Base-by-base conservation (phyloP, 148 eudicot species). In the Tetragonia tetragonoides region DNA sequence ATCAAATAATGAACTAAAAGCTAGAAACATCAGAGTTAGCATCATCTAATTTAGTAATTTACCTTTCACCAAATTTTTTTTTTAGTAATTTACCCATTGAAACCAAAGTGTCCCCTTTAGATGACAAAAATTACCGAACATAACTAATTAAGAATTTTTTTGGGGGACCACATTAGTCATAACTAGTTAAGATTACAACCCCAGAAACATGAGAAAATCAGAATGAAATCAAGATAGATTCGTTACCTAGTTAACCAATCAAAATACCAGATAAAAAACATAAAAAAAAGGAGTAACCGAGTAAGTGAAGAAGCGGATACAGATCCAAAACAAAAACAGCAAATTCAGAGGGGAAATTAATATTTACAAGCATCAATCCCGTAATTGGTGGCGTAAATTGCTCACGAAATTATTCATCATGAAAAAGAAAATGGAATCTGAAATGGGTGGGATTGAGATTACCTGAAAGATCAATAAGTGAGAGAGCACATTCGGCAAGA, bases 381-480 rank as follows among this genome's bases (percentile, higher is more conserved):
- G 56, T 54, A 77, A 77, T 16, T 39, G 1, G 16, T 21, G 66
- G 74, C 24, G 59, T 37, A 20, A 40, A n/a, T 28, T 8, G 21
- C 16, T 46, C 64, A 3, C 20, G 14, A 3, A 54, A 54, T 8
- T 54, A 12, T 17, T 18, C 38, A 66, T 51, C 28, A 65, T 16
- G 18, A 66, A 18, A 7, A 6, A 24, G 9, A 21, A 56, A 53
- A 5, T 0, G 12, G 9, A 56, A 21, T 17, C 7, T 9, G 20
- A 44, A 70, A 24, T 47, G 74, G 7, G 56, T n/a, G 56, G 17
- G 40, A 10, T 24, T 24, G 49, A 56, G 4, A 38, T 37, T 54
- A 77, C 79, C 73, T 77, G 38, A 68, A 57, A 68, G 63, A 76
- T 64, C 63, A 74, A 61, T 74, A 39, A 74, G 21, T 42, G 21